Evolutionary conservation across 2,329 filamentous ascomycete species (phyloP).

Genomic region (Exophiala bonariae): DNA sequence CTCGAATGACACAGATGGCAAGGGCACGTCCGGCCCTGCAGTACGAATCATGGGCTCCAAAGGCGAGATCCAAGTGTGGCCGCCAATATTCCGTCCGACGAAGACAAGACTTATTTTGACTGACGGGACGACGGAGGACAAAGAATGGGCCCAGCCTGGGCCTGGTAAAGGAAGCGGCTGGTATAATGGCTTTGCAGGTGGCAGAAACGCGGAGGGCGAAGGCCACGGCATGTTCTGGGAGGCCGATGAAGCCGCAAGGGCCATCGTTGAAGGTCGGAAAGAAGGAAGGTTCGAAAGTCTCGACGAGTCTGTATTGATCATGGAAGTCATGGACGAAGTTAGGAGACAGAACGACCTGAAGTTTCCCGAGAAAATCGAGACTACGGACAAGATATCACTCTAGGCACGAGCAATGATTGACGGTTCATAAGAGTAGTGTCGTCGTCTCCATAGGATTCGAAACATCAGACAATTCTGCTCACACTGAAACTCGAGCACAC

Average conservation of each 20-base stretch:
- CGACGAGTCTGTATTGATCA: conserved; percentile 79
- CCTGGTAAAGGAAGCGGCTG: conserved; percentile 62
- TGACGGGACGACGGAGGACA: conserved; percentile 41
- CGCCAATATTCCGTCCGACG: conserved; percentile 30
- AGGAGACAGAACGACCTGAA: conserved; percentile 61
- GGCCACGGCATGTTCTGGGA: conserved; percentile 36
- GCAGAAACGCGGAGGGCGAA: conserved; percentile 70
- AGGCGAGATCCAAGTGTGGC: conserved; percentile 30
- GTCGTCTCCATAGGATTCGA: too few species aligned
- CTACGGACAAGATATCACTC: conserved; percentile 36
- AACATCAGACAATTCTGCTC: too few species aligned
- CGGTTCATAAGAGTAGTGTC: too few species aligned
- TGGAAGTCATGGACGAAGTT: conserved; percentile 76
- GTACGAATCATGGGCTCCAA: conserved; percentile 31
- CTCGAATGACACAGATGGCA: conserved; percentile 26
- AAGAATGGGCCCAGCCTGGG: conserved; percentile 17
- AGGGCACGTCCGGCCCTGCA: conserved; percentile 24
- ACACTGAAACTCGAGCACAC: too few species aligned
- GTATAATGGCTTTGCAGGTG: conserved; percentile 49
- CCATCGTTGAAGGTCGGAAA: conserved; percentile 60
- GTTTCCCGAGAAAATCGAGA: conserved; percentile 69
- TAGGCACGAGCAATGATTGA: background rate
- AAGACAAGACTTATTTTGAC: conserved; percentile 77
- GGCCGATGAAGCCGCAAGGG: conserved; percentile 18
- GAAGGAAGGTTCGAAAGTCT: conserved; percentile 77